Base-by-base conservation (phyloP, 176 grass and related monocot species). In the Oryza rufipogon region DNA sequence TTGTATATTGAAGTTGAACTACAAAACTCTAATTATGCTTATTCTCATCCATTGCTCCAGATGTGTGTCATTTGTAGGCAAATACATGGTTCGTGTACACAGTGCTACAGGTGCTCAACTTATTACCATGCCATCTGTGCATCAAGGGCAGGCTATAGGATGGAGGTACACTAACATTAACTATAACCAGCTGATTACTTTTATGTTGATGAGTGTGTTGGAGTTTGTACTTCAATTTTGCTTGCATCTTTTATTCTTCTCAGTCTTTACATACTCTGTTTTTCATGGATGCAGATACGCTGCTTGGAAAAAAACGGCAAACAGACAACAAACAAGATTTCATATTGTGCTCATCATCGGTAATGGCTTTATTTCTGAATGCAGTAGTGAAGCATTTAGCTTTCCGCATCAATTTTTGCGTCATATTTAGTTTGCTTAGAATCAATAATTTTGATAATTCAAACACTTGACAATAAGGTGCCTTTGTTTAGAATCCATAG, bases 101-200 rank as follows among this genome's bases (percentile, higher is more conserved):
- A 95, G 74, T 98, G 96, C 87, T 95, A 93, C 71, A 98, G 91
- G 64, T 98, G 96, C 75, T 98, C 96, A 30, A 93, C 93, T 85
- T 88, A 95, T 86, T 98, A 95, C 80, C 96, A 98, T 92, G 96
- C 96, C 66, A 95, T 95, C 74, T 98, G 96, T 92, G 96, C 96
- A 88, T 98, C 96, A 68, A 93, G 96, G 91, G 93, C 91, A 76
- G 96, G 96, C 25, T 90, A 98, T 70, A 84, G 82, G 79, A 98
- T 98, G 96, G 96, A 98, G 96, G 96, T 98, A 92, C 70, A 87
- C 76, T 81, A 56, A 73, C 84, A 89, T 46, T 79, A 63, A 63
- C 30, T 51, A 19, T 5, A 80, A 70, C 32, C 47, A 80, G 30
- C 16, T n/a, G 33, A 88, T 74, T 71, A 13, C 42, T 47, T 56